Percentiles rank a stretch among this genome's conserved stretches.
Conservation (phyloP, 164 flowering plant species). For the Houttuynia cordata region DNA sequence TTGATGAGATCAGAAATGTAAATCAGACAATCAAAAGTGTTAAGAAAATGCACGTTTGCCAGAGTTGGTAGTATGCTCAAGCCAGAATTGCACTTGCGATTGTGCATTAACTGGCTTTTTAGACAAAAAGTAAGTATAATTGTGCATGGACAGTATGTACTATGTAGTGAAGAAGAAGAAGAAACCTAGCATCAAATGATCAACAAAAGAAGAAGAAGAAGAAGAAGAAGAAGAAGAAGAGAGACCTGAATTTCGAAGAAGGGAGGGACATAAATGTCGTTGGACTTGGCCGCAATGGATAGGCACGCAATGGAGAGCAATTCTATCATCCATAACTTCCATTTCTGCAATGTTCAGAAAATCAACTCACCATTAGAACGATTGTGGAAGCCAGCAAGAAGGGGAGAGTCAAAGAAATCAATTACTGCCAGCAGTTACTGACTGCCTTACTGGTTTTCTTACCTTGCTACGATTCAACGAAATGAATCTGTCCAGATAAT, state of each 20-base stretch:
- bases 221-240: no score
- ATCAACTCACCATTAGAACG: background rate
- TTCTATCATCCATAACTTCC: constrained; percentile 41
- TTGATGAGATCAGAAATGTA: background rate
- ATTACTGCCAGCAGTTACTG: no score
- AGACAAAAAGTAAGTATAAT: no score
- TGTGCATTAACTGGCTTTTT: background rate
- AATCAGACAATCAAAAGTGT: no score
- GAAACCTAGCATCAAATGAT: no score
- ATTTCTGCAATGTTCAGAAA: constrained; percentile 18
- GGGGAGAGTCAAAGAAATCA: no score
- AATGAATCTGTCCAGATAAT: constrained; percentile 55
- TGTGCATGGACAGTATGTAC: no score
- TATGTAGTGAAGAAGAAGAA: no score
- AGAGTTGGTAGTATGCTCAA: background rate
- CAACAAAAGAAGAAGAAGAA: no score
- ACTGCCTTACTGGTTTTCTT: constrained; percentile 11
- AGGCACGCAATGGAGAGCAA: constrained; percentile 47
- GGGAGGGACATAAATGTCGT: constrained; percentile 27
- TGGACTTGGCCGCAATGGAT: constrained; percentile 49
- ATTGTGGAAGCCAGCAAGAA: background rate
- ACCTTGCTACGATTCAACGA: constrained; percentile 31
- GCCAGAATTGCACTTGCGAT: background rate
- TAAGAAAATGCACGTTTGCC: background rate
- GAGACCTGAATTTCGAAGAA: constrained; percentile 48